Evolutionary conservation across 1,284 basidiomycete genomes (phyloP), one percentile per base, ranked within the genome.

Genomic region (Cryptococcus jaspeensis): DNA sequence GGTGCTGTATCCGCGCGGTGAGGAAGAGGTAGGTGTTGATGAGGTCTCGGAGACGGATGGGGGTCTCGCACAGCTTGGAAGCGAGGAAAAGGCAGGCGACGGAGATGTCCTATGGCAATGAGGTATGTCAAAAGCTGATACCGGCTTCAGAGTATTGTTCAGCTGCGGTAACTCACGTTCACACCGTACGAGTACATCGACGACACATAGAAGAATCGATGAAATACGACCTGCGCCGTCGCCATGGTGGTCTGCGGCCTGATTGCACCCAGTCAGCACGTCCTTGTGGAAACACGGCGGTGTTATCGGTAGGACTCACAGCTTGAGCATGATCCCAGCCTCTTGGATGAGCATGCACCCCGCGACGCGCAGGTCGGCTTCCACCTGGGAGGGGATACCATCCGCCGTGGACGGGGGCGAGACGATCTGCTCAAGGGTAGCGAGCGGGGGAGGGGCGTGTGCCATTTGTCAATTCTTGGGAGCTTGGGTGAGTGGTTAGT

Each of bases 241-340:
- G 95, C 92, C 66, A 96, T 90, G 7, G 93, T 93, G 42, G 93
- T 91, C 74, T 99, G 96, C 59, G 97, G 96, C 73, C 93, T 96
- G 54, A 65, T 18, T 12, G 28, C 38, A 55, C 25, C 9, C 20
- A 45, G 11, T 25, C 37, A 47, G 6, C 36, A 42, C 15, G 41
- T 51, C 25, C 15, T 39, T 44, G 37, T 18, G 18, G 4, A 32
- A 4, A 32, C 28, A 32, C 28, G 28, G 28, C 9, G 28, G 28
- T 9, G n/a, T 12, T 7, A 39, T 16, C 23, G n/a, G 28, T 13
- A n/a, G 16, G 63, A 78, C 87, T 70, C 69, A 94, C 89, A 95
- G 87, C 70, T 87, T 85, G 55, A 98, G 81, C 49, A 98, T 83
- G 45, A 94, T 83, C 28, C 94, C 95, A 3, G 93, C 92, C 77